These are phyloP conservation scores for Phytomonas sp. DNA, from an alignment of 208 protist genomes.

Conservation along the genomic window DNA sequence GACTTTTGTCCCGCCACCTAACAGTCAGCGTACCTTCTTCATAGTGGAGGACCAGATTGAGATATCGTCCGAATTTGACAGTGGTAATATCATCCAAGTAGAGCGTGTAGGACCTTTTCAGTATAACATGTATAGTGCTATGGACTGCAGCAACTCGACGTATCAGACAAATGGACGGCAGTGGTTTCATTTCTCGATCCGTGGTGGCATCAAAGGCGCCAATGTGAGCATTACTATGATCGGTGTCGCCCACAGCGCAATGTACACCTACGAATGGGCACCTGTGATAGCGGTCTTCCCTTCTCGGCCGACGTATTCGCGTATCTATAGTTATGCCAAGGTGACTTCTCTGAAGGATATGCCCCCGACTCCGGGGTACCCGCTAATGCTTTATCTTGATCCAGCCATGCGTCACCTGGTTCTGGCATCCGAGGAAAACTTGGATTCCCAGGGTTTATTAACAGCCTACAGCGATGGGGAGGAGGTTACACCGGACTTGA, in stretches of 20 bases:
- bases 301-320: conserved; percentile 45
- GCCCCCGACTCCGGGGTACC: conserved; percentile 75
- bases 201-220: conserved; percentile 47
- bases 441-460: neutral
- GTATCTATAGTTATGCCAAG: conserved; percentile 48
- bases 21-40: conserved; percentile 84
- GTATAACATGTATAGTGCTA: conserved; percentile 71
- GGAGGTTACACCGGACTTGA: neutral
- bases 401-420: neutral
- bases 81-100: conserved; percentile 85
- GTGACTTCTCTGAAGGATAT: conserved; percentile 52
- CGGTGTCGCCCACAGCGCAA: conserved; percentile 77
- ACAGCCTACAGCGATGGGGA: neutral
- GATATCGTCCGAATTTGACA: conserved; percentile 88
- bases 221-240: conserved; percentile 59
- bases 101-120: conserved; percentile 55
- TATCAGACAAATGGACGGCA: conserved; percentile 84
- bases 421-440: neutral
- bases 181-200: conserved; percentile 91
- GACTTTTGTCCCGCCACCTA: conserved; percentile 56
- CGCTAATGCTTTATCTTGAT: conserved; percentile 39
- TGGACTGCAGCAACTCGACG: conserved; percentile 80
- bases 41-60: conserved; percentile 78
- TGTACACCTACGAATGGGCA: conserved; percentile 84
- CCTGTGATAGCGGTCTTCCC: conserved; percentile 66